Conservation (phyloP, 2,329 filamentous ascomycete species). For the Alternaria sp. region DNA sequence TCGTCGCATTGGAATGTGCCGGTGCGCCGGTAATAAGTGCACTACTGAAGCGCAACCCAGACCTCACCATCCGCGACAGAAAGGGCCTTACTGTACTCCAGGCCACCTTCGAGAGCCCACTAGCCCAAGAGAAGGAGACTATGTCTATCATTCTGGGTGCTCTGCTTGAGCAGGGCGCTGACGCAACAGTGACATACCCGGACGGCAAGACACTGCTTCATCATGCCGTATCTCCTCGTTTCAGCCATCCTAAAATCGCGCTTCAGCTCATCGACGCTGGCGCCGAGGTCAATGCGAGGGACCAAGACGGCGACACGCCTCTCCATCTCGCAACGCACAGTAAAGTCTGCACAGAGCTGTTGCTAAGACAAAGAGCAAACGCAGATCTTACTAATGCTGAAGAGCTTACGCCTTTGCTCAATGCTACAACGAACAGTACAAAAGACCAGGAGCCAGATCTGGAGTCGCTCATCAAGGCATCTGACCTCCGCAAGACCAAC, state of each 20-base stretch:
- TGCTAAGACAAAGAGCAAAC: constrained; percentile 33
- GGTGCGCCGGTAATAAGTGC: constrained; percentile 31
- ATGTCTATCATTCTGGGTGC: constrained; percentile 30
- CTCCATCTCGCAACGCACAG: constrained; percentile 35
- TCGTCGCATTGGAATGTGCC: constrained; percentile 37
- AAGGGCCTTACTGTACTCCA: constrained; percentile 37
- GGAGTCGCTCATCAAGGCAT: constrained; percentile 31
- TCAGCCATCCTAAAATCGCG: constrained; percentile 26
- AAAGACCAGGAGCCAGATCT: constrained; percentile 32
- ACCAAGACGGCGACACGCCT: constrained; percentile 34
- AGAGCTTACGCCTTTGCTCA: constrained; percentile 32
- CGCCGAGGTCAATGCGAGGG: constrained; percentile 28
- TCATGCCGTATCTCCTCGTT: constrained; percentile 25
- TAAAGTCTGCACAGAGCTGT: constrained; percentile 29
- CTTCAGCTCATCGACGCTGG: constrained; percentile 32
- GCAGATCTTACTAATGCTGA: constrained; percentile 22
- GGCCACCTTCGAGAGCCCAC: constrained; percentile 30
- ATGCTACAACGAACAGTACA: constrained; percentile 13
- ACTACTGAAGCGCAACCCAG: constrained; percentile 37
- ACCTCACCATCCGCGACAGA: constrained; percentile 31
- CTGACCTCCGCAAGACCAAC: constrained; percentile 26
- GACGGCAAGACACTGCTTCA: constrained; percentile 43
- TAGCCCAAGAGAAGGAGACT: constrained; percentile 32
- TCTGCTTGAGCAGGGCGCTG: constrained; percentile 33
- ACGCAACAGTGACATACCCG: constrained; percentile 27